These are phyloP conservation scores for Singerocomus inundabilis DNA, from an alignment of 1,284 basidiomycete genomes.

Conservation along the genomic window DNA sequence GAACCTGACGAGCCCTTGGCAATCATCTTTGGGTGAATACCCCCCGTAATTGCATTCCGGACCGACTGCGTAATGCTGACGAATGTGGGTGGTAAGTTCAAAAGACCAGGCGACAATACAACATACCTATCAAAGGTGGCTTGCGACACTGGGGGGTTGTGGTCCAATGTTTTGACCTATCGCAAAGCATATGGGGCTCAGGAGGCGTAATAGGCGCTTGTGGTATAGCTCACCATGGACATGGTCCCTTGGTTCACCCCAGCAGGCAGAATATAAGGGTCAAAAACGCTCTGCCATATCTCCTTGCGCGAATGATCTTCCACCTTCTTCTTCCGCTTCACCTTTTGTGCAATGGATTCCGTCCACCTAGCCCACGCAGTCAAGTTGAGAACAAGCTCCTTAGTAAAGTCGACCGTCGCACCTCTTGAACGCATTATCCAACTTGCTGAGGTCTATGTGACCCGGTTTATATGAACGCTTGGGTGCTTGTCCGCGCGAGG, in stretches of 20 bases:
- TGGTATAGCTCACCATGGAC: constrained; percentile 19
- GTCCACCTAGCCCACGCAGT: constrained; percentile 62
- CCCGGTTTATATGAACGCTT: constrained; percentile 53
- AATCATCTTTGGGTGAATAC: constrained; percentile 87
- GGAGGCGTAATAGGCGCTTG: constrained; percentile 1
- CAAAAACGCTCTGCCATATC: constrained; percentile 79
- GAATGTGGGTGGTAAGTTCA: constrained; percentile 6
- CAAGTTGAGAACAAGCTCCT: constrained; percentile 5
- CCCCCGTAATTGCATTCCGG: constrained; percentile 66
- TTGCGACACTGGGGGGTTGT: constrained; percentile 70
- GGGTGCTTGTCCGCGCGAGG: constrained; percentile 38
- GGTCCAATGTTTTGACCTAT: constrained; percentile 75
- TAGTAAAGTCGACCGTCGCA: constrained; percentile 22
- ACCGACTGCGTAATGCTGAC: constrained; percentile 63
- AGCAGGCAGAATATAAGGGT: constrained; percentile 40
- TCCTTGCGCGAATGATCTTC: constrained; percentile 62
- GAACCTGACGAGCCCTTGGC: constrained; percentile 82
- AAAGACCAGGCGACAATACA: neutral
- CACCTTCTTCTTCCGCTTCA: constrained; percentile 78
- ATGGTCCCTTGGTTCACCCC: constrained; percentile 27
- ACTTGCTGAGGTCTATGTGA: constrained; percentile 70
- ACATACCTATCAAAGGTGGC: constrained; percentile 67
- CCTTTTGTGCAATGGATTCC: constrained; percentile 78
- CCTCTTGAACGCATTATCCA: constrained; percentile 82
- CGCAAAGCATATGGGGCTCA: neutral